Conservation (phyloP, 495 filamentous ascomycete species). For the Neurospora tetrasperma region DNA sequence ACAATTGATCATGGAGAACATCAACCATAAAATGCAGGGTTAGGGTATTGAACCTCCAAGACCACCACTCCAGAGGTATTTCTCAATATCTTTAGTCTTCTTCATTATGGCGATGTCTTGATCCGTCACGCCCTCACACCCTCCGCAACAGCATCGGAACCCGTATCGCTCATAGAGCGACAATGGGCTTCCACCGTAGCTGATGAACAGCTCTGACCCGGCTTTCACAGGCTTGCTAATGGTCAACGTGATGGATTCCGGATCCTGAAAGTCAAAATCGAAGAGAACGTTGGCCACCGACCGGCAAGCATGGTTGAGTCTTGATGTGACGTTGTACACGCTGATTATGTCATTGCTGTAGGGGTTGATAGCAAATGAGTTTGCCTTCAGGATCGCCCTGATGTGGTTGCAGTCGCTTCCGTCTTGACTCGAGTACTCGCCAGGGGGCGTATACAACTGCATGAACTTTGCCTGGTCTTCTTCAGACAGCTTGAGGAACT, state of each 20-base stretch:
- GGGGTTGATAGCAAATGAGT: background rate
- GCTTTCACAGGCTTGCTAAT: slow-evolving; percentile 8
- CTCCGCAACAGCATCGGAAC: slow-evolving; percentile 25
- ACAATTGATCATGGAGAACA: background rate
- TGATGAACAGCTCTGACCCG: slow-evolving; percentile 24
- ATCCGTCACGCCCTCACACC: slow-evolving; percentile 17
- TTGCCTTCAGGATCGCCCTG: background rate
- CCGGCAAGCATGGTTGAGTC: slow-evolving; percentile 29
- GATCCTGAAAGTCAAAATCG: background rate
- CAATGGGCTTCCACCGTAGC: slow-evolving; percentile 18
- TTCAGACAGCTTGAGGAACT: slow-evolving; percentile 11
- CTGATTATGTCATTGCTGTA: background rate
- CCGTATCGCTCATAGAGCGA: slow-evolving; percentile 22
- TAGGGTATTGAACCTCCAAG: background rate
- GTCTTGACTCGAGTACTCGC: background rate
- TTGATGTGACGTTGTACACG: slow-evolving; percentile 10
- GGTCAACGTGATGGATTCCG: slow-evolving; percentile 6
- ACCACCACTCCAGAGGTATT: background rate
- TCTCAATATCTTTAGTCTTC: background rate
- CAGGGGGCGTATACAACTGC: background rate
- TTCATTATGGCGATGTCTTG: slow-evolving; percentile 4
- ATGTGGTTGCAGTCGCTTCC: background rate
- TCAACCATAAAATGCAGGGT: background rate
- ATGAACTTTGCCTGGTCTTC: slow-evolving; percentile 4
- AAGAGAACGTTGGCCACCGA: slow-evolving; percentile 16